phyloP scores from a whole-genome alignment of 257 asterid species.

The Phtheirospermum japonicum region DNA sequence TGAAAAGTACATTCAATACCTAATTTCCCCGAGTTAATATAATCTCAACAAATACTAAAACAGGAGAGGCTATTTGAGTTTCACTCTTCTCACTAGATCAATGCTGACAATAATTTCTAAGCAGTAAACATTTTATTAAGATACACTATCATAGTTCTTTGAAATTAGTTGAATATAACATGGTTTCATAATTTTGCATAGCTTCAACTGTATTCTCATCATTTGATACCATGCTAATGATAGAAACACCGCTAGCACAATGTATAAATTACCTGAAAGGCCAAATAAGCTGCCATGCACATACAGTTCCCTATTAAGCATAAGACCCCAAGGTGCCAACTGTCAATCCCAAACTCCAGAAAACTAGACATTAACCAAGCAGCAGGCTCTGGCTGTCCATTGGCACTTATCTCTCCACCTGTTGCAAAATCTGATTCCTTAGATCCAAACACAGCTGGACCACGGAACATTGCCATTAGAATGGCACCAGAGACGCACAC shows the following conservation, averaged over 20 bases:
- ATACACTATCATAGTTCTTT: not conserved
- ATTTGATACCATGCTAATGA: not conserved
- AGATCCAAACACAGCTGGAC: constrained; percentile 70
- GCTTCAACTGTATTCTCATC: constrained; percentile 8
- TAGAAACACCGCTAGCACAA: not conserved
- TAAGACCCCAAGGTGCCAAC: constrained; percentile 83
- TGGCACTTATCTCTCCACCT: constrained; percentile 45
- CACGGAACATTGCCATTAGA: constrained; percentile 78
- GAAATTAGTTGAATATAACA: not conserved
- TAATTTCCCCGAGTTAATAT: too few species aligned
- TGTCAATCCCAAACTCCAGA: constrained; percentile 59
- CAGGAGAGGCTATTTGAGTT: not conserved
- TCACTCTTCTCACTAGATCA: not conserved
- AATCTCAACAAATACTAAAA: not conserved
- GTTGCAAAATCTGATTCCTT: constrained; percentile 39
- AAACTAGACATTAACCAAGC: constrained; percentile 59
- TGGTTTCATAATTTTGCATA: not conserved
- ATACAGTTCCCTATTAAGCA: constrained; percentile 90
- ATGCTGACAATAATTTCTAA: not conserved
- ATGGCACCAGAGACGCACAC: constrained; percentile 83
- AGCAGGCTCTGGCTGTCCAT: constrained; percentile 62
- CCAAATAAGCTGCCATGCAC: constrained; percentile 77
- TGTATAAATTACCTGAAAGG: constrained; percentile 62
- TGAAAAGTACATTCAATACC: too few species aligned
- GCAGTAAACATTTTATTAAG: not conserved